Evolutionary conservation across 768 basidiomycete genomes (phyloP), one percentile per base, ranked within the genome.

Genomic region (Rhizopogon vinicolor): DNA sequence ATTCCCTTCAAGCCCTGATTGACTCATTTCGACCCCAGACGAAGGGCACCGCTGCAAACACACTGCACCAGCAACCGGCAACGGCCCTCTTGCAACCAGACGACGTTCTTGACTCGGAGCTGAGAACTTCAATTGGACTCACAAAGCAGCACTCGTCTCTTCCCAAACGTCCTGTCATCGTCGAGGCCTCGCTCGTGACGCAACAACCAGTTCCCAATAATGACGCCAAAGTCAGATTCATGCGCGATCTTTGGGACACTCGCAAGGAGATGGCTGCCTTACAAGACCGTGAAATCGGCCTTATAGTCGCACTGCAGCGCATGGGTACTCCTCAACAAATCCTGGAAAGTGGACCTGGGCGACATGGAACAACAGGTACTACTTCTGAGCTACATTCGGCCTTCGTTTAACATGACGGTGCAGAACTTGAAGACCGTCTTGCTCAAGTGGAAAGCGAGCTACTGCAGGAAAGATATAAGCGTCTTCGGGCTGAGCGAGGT

Each of bases 401-500:
- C 4, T 35, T 48, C 8, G 7, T 35, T 48, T 14, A 14, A 35
- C 19, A 22, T 35, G 46, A 48, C 31, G 19, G 46, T 22, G 9
- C 53, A 75, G 71, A 60, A 0, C 31, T 65, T 52, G 64, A 65
- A 45, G 54, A 48, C 5, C 67, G 65, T 13, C 39, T 75, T 25
- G 33, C 55, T 22, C 58, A 62, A 25, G 51, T 78, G 1, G 68
- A 77, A 45, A 45, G 44, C 4, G 70, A 79, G 31, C 54, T 82
- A 22, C 65, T 51, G 29, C 57, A 59, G 2, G 80, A 81, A 64
- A 69, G 68, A 13, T 58, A 58, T 43, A 62, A 59, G 51, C 66
- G 80, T 37, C 35, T 65, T n/a, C 74, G 75, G 54, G 75, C 74
- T 3, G 84, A 84, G 58, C 66, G 62, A 12, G 65, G 68, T 13